Evolutionary conservation across 106 monocot genomes (phyloP).

Genomic region (Dendrobium officinale): DNA sequence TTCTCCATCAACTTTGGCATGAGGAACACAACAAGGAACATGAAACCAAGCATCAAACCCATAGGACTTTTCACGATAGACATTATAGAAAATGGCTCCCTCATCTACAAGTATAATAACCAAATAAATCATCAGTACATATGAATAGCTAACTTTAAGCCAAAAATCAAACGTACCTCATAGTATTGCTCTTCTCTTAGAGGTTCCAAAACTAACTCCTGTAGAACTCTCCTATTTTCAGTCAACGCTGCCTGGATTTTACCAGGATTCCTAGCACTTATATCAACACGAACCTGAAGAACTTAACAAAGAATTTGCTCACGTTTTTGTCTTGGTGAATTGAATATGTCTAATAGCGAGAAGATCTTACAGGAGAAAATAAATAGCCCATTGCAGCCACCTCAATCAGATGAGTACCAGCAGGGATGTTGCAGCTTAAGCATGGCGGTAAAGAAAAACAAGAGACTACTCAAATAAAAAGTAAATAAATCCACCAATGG

Average conservation of each 20-base stretch:
- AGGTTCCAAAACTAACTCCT: conserved; percentile 84
- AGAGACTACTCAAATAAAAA: neutral
- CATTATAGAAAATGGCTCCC: conserved; percentile 87
- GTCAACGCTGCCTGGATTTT: conserved; percentile 92
- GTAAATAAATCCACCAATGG: neutral
- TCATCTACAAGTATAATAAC: conserved; percentile 49
- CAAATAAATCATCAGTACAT: conserved; percentile 2
- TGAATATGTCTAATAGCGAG: conserved; percentile 2
- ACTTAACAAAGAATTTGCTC: conserved; percentile 7
- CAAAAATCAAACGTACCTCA: conserved; percentile 40
- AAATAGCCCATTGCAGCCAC: conserved; percentile 84
- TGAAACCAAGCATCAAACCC: conserved; percentile 93
- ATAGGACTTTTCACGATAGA: conserved; percentile 94
- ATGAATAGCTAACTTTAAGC: neutral
- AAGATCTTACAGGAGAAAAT: conserved; percentile 74
- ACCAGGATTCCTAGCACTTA: conserved; percentile 95
- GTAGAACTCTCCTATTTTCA: conserved; percentile 62
- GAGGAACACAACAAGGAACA: conserved; percentile 78
- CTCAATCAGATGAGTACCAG: conserved; percentile 98
- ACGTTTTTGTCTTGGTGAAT: neutral
- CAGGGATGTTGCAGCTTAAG: conserved; percentile 75
- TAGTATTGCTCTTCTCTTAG: conserved; percentile 91
- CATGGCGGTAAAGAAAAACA: conserved; percentile 32
- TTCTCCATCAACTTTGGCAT: conserved; percentile 95
- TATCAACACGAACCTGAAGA: conserved; percentile 84